Evolutionary conservation across 1,139 yeast species (phyloP).

Genomic region (Tardiomyces depauwii): DNA sequence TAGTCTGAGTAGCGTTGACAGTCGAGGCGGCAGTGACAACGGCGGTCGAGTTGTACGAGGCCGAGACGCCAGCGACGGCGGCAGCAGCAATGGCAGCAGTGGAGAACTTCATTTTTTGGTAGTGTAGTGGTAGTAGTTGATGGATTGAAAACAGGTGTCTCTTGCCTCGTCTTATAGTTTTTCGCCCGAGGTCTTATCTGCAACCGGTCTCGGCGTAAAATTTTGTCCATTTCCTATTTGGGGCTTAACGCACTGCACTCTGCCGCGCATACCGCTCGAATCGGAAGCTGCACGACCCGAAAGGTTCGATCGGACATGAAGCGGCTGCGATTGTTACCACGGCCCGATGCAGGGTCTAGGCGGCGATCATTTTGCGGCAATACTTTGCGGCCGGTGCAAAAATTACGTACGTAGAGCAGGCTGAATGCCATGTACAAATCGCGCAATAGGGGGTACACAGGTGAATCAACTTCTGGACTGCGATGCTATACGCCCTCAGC

Average conservation of each 20-base stretch:
- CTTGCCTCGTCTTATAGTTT: neutral
- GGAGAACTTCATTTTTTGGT: conserved; percentile 5
- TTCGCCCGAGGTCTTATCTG: neutral
- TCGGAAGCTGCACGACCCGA: neutral
- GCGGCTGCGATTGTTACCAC: no score
- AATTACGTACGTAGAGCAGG: no score
- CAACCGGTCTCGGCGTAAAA: neutral
- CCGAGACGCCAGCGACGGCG: conserved; percentile 3
- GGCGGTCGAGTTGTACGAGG: conserved; percentile 1
- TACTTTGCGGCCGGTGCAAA: no score
- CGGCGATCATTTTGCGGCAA: no score
- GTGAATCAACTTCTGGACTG: no score
- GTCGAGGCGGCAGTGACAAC: conserved; percentile 7
- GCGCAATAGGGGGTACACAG: no score
- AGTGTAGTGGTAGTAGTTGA: conserved; percentile 1
- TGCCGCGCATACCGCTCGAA: neutral
- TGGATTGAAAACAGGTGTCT: neutral
- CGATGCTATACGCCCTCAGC: no score
- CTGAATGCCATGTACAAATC: no score
- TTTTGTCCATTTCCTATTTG: neutral
- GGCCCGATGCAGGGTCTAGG: no score
- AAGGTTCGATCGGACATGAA: neutral
- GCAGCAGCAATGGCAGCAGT: conserved; percentile 4
- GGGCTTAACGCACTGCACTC: neutral
- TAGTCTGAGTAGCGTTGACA: conserved; percentile 11